These are phyloP conservation scores for Pleurotus giganteus DNA, from an alignment of 768 basidiomycete species.

Conservation along the genomic window DNA sequence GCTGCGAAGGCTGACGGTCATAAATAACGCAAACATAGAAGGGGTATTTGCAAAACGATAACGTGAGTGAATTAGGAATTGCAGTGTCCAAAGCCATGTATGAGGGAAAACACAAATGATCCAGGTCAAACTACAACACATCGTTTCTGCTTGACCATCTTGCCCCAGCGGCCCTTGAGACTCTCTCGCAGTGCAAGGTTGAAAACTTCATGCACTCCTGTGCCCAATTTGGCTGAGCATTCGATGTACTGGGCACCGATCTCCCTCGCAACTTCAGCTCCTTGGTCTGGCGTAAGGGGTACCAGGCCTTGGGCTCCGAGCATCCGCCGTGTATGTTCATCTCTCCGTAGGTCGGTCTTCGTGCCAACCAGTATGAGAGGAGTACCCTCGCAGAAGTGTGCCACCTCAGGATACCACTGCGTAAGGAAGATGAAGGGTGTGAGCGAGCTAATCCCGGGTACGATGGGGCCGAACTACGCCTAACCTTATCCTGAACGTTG, in stretches of 20 bases:
- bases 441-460: no score
- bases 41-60: neutral
- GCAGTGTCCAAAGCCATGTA: no score
- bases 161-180: constrained; percentile 76
- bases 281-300: constrained; percentile 83
- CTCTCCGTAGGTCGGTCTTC: constrained; percentile 87
- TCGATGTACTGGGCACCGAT: constrained; percentile 94
- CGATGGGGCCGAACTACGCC: constrained; percentile 16
- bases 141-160: constrained; percentile 63
- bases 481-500: constrained; percentile 87
- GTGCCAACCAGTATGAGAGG: constrained; percentile 92
- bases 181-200: constrained; percentile 86
- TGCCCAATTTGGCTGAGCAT: constrained; percentile 91
- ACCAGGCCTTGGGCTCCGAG: constrained; percentile 84
- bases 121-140: constrained; percentile 65
- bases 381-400: constrained; percentile 88
- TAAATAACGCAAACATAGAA: neutral
- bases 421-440: constrained; percentile 11
- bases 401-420: constrained; percentile 92
- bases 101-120: no score
- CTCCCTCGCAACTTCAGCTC: constrained; percentile 80
- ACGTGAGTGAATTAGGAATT: no score
- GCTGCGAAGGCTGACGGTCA: neutral
- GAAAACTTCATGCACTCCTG: constrained; percentile 91
- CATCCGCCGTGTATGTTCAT: constrained; percentile 85